phyloP scores from a whole-genome alignment of 2,329 filamentous ascomycete species.

The Paraconiothyrium sp. region DNA sequence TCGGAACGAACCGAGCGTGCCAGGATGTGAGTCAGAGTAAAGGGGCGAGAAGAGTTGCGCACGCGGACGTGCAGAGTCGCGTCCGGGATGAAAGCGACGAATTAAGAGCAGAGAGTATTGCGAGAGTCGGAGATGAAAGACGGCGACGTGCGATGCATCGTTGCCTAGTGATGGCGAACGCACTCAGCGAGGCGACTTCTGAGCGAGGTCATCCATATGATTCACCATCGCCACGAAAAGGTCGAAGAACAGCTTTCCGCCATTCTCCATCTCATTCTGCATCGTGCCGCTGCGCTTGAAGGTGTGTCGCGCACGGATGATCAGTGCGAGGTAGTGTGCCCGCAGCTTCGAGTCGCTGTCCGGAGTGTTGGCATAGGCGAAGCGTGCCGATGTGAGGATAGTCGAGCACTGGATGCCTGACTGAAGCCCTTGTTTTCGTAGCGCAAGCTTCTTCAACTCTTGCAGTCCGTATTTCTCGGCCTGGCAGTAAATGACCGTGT shows the following conservation, averaged over 20 bases:
- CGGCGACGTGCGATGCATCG: slow-evolving; percentile 13
- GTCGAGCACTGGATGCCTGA: slow-evolving; percentile 84
- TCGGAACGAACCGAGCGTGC: slow-evolving; percentile 23
- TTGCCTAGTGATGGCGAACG: slow-evolving; percentile 22
- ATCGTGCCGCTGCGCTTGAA: slow-evolving; percentile 96
- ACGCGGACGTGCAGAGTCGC: slow-evolving; percentile 27
- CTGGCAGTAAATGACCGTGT: slow-evolving; percentile 90
- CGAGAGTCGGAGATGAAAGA: slow-evolving; percentile 30
- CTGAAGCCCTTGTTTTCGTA: slow-evolving; percentile 90
- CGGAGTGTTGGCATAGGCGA: slow-evolving; percentile 87
- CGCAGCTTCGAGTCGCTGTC: slow-evolving; percentile 90
- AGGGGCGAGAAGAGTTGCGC: slow-evolving; percentile 29
- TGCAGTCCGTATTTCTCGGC: slow-evolving; percentile 85
- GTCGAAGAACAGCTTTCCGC: slow-evolving; percentile 90
- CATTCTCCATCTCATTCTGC: slow-evolving; percentile 93
- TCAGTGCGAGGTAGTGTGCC: slow-evolving; percentile 90
- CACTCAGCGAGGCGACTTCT: slow-evolving; percentile 42
- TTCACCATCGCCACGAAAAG: slow-evolving; percentile 93
- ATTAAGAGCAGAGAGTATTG: slow-evolving; percentile 21
- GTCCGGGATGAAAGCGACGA: slow-evolving; percentile 17
- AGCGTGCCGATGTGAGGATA: slow-evolving; percentile 86
- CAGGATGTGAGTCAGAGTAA: slow-evolving; percentile 31
- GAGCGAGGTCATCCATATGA: slow-evolving; percentile 67
- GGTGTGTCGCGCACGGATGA: slow-evolving; percentile 85
- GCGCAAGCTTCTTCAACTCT: slow-evolving; percentile 82